These are phyloP conservation scores for Citropsis articulata DNA, from an alignment of 345 rosid species.

Conservation along the genomic window DNA sequence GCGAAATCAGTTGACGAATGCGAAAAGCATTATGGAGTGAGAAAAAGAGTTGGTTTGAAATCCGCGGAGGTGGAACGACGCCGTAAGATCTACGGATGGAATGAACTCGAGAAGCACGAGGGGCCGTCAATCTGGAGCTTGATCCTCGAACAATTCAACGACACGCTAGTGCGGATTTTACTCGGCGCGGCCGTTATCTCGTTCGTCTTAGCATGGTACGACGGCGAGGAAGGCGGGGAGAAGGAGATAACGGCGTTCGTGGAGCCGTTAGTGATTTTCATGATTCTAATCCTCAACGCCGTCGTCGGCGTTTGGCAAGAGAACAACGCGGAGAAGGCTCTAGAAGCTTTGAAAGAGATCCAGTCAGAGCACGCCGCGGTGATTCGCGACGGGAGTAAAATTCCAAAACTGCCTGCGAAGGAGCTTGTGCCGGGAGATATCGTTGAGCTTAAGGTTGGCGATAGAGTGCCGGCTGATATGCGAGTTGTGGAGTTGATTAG, in stretches of 20 bases:
- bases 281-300: slow-evolving; percentile 64
- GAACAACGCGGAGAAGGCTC: slow-evolving; percentile 67
- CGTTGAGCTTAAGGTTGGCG: slow-evolving; percentile 66
- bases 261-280: slow-evolving; percentile 69
- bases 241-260: slow-evolving; percentile 68
- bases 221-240: slow-evolving; percentile 54
- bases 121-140: slow-evolving; percentile 49
- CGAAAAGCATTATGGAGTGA: slow-evolving; percentile 40
- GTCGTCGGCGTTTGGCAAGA: slow-evolving; percentile 75
- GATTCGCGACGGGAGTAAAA: slow-evolving; percentile 45
- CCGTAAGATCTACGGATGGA: slow-evolving; percentile 42
- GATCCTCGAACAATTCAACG: slow-evolving; percentile 59
- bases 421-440: slow-evolving; percentile 70
- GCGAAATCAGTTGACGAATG: slow-evolving; percentile 46
- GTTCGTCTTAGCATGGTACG: slow-evolving; percentile 59
- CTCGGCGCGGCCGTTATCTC: slow-evolving; percentile 57
- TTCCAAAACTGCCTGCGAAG: slow-evolving; percentile 37
- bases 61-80: slow-evolving; percentile 37
- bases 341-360: slow-evolving; percentile 66
- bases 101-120: slow-evolving; percentile 61
- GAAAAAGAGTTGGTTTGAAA: slow-evolving; percentile 33
- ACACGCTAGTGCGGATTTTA: slow-evolving; percentile 57
- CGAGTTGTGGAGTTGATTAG: slow-evolving; percentile 51
- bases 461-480: slow-evolving; percentile 77
- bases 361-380: slow-evolving; percentile 67